These are phyloP conservation scores for Diaporthe vexans DNA, from an alignment of 2,329 filamentous ascomycete species.

Conservation along the genomic window DNA sequence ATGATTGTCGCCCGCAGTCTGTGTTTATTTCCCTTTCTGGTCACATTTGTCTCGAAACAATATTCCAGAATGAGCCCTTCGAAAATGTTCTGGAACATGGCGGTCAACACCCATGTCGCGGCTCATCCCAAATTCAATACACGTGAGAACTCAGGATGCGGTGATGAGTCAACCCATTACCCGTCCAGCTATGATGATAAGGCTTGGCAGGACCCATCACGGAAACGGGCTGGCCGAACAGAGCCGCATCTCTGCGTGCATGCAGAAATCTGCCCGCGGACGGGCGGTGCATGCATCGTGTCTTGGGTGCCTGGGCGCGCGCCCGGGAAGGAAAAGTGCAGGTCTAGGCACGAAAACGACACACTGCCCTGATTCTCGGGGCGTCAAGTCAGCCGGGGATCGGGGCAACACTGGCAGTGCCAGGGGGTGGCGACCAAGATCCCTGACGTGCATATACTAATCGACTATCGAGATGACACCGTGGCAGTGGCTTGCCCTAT, in stretches of 20 bases:
- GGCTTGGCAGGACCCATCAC: background rate
- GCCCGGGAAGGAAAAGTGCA: background rate
- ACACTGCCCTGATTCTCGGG: too few relatives aligned
- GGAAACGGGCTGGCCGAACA: background rate
- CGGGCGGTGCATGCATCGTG: background rate
- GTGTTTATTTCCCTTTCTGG: background rate
- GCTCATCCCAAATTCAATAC: background rate
- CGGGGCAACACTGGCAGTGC: background rate
- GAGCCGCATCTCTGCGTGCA: conserved; percentile 9
- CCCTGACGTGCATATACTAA: background rate
- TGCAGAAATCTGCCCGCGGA: background rate
- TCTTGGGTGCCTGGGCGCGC: background rate
- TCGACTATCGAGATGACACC: background rate
- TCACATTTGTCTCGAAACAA: background rate
- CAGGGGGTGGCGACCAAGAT: background rate
- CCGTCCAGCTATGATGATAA: background rate
- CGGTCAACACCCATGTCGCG: background rate
- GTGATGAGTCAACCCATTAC: conserved; percentile 11
- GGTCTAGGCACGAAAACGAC: background rate
- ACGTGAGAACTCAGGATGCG: background rate
- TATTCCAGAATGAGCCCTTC: background rate
- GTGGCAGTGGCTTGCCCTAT: too few relatives aligned
- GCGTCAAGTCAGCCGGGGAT: background rate
- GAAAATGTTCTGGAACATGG: background rate
- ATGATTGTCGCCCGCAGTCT: background rate